Evolutionary conservation across 1,284 basidiomycete genomes (phyloP).

Genomic region (Takashimella tepidaria): DNA sequence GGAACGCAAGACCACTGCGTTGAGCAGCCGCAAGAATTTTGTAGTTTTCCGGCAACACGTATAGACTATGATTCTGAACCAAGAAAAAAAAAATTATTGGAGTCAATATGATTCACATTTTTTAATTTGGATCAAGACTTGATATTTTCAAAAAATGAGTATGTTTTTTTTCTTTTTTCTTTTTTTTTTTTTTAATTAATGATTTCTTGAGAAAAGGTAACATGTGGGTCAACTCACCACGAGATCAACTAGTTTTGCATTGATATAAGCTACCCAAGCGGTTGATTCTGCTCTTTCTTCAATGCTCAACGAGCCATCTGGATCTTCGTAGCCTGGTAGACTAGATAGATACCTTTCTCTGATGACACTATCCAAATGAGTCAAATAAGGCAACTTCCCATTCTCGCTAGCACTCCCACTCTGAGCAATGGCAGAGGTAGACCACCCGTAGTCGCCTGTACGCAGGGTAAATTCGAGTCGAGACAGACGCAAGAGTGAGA

Average conservation of each 20-base stretch:
- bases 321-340: constrained; percentile 25
- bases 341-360: constrained; percentile 17
- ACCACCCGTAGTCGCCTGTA: constrained; percentile 22
- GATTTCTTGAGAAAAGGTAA: no score
- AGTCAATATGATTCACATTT: no score
- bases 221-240: constrained; percentile 39
- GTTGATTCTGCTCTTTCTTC: constrained; percentile 27
- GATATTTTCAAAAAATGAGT: no score
- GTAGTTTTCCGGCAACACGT: constrained; percentile 42
- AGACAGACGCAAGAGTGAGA: constrained; percentile 23
- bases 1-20: constrained; percentile 26
- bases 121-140: no score
- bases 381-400: constrained; percentile 35
- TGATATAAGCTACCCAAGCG: constrained; percentile 40
- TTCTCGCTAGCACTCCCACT: not conserved
- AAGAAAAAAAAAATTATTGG: no score
- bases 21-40: constrained; percentile 29
- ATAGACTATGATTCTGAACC: constrained; percentile 44
- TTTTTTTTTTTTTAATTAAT: no score
- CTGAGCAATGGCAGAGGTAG: not conserved
- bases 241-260: constrained; percentile 38
- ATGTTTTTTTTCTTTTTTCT: no score
- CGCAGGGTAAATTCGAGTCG: constrained; percentile 17
- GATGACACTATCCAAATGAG: constrained; percentile 22
- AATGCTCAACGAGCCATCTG: constrained; percentile 22